Percentiles rank a stretch among this genome's conserved stretches.
Evolutionary conservation across 2,329 filamentous ascomycete species (phyloP).

Genomic region (Sarocladium oryzae): DNA sequence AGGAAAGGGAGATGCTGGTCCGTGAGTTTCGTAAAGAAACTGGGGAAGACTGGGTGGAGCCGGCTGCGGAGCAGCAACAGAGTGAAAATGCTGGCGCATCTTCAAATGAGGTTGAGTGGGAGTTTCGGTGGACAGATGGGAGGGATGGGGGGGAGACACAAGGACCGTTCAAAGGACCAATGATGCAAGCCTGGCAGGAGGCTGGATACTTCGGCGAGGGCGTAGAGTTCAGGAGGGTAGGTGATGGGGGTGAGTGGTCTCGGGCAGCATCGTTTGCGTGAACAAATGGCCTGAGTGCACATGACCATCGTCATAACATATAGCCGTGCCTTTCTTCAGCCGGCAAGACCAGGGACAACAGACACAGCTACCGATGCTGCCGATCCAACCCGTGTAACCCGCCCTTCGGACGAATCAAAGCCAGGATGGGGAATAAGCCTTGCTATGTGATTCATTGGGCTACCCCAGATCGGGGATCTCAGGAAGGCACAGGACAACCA

Average conservation of each 20-base stretch:
- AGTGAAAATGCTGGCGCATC: conserved; percentile 15
- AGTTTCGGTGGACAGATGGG: conserved; percentile 88
- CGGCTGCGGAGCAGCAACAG: conserved; percentile 26
- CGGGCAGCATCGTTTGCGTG: conserved; percentile 10
- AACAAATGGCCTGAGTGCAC: neutral
- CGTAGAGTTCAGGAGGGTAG: conserved; percentile 62
- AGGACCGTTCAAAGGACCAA: conserved; percentile 77
- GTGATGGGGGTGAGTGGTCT: conserved; percentile 10
- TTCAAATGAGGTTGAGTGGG: conserved; percentile 49
- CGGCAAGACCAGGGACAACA: neutral
- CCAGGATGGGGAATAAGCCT: neutral
- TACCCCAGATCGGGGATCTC: conserved; percentile 9
- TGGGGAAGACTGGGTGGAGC: conserved; percentile 72
- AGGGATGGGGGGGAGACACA: conserved; percentile 72
- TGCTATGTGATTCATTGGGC: neutral
- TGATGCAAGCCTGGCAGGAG: conserved; percentile 86
- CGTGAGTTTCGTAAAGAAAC: conserved; percentile 80
- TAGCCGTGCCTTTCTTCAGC: neutral
- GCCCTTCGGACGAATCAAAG: neutral
- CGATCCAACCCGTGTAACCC: conserved; percentile 4
- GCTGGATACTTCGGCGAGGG: conserved; percentile 91
- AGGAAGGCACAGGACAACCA: conserved; percentile 4
- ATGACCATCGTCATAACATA: neutral
- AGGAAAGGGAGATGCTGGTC: conserved; percentile 75
- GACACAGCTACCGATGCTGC: neutral